Conservation (phyloP, 805 yeast genomes). For the Kurtzmaniella fragi region DNA sequence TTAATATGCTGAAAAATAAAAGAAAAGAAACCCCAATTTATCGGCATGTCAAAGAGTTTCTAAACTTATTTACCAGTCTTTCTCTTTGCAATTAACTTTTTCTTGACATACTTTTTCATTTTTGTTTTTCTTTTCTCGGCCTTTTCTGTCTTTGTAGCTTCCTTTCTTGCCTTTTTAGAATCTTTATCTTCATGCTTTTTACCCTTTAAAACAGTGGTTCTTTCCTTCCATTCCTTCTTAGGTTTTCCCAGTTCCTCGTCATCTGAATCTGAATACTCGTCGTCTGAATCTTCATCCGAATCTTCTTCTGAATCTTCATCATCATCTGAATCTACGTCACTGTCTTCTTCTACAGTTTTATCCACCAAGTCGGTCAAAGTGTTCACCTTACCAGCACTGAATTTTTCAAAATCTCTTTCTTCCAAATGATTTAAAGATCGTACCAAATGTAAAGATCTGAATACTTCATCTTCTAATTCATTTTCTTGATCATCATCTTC, state of each 20-base stretch:
- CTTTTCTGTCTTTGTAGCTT: slow-evolving; percentile 26
- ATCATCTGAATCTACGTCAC: slow-evolving; percentile 65
- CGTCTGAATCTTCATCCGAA: slow-evolving; percentile 29
- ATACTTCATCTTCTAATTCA: slow-evolving; percentile 69
- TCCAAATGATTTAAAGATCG: slow-evolving; percentile 78
- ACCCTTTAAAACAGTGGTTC: slow-evolving; percentile 43
- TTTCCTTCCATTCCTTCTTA: slow-evolving; percentile 33
- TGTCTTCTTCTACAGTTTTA: slow-evolving; percentile 34
- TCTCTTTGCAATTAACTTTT: slow-evolving; percentile 16
- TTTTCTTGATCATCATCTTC: slow-evolving; percentile 53
- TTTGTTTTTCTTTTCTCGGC: slow-evolving; percentile 32
- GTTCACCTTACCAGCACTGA: slow-evolving; percentile 74
- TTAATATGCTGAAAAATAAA: too few relatives aligned
- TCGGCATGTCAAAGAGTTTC: too few relatives aligned
- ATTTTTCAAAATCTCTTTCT: slow-evolving; percentile 83
- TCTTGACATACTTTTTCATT: slow-evolving; percentile 32
- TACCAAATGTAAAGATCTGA: slow-evolving; percentile 73
- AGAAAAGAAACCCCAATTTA: too few relatives aligned
- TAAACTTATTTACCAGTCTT: slow-evolving; percentile 1
- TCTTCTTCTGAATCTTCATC: slow-evolving; percentile 24
- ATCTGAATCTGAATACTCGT: slow-evolving; percentile 43
- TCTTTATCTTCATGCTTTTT: slow-evolving; percentile 56
- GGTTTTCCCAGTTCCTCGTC: slow-evolving; percentile 14
- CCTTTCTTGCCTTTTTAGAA: slow-evolving; percentile 43
- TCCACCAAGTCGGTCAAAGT: slow-evolving; percentile 57